A percentile compares a stretch with the other conserved stretches of the same genome.
Evolutionary conservation across 2,329 filamentous ascomycete species (phyloP).

Genomic region (Biscogniauxia marginata): DNA sequence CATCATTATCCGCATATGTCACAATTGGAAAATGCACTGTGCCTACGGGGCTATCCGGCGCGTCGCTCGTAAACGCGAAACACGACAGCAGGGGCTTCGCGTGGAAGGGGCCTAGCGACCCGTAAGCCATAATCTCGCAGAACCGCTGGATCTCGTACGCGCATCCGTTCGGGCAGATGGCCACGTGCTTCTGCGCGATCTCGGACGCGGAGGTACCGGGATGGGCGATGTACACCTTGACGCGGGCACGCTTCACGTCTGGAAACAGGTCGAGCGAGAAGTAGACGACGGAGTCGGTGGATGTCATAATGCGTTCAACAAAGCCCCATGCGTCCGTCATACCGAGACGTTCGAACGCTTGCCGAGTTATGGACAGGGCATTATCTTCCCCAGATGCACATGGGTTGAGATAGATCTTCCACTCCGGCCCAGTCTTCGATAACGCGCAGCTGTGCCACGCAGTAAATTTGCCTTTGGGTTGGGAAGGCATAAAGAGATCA

Average conservation of each 20-base stretch:
- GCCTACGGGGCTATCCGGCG: conserved; percentile 3
- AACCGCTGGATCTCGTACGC: conserved; percentile 19
- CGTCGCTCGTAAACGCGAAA: conserved; percentile 15
- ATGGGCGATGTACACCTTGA: conserved; percentile 17
- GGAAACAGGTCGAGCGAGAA: conserved; percentile 15
- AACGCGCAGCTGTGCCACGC: conserved; percentile 16
- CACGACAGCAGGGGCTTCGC: conserved; percentile 14
- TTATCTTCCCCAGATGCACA: background rate
- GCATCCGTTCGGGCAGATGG: conserved; percentile 9
- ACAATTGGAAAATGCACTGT: conserved; percentile 18
- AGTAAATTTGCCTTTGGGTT: conserved; percentile 7
- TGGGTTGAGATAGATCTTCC: conserved; percentile 20
- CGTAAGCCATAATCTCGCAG: conserved; percentile 10
- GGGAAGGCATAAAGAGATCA: conserved; percentile 13
- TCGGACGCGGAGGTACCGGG: conserved; percentile 1
- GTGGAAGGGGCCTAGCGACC: conserved; percentile 9
- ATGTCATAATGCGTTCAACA: conserved; percentile 4
- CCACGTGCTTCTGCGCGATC: conserved; percentile 10
- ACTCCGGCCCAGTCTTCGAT: conserved; percentile 10
- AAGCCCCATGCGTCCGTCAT: conserved; percentile 4
- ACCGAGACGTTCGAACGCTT: conserved; percentile 14
- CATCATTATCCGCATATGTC: conserved; percentile 12
- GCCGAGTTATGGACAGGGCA: conserved; percentile 4
- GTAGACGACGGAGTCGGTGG: conserved; percentile 13
- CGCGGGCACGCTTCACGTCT: conserved; percentile 5